Evolutionary conservation across 108 stramenopile genomes (phyloP).

Genomic region (Pseudonitzschia multiseries): DNA sequence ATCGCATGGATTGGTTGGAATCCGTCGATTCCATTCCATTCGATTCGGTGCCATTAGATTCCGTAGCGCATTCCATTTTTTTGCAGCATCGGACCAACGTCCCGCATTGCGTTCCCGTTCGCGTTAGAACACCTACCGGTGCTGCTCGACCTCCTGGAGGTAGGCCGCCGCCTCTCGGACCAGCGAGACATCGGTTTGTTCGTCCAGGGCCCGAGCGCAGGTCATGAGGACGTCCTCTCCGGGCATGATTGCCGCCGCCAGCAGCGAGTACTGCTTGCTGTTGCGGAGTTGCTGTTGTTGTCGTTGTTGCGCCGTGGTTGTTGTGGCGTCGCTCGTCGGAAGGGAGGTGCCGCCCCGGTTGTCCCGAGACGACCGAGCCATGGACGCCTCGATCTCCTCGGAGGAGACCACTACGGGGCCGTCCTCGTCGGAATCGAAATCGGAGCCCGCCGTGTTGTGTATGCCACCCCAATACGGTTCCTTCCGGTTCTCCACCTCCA

Average conservation of each 20-base stretch:
- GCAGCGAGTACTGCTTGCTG: slow-evolving; percentile 56
- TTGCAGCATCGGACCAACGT: too few relatives aligned
- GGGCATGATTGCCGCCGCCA: slow-evolving; percentile 67
- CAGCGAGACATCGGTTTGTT: slow-evolving; percentile 69
- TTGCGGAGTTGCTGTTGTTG: slow-evolving; percentile 12
- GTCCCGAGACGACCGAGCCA: slow-evolving; percentile 43
- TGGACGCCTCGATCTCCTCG: slow-evolving; percentile 62
- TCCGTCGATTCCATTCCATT: too few relatives aligned
- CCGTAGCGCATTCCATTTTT: too few relatives aligned
- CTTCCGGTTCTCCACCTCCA: background rate
- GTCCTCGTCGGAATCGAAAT: slow-evolving; percentile 19
- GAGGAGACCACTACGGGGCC: slow-evolving; percentile 68
- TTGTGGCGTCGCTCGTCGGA: background rate
- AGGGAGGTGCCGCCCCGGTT: background rate
- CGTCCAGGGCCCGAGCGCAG: slow-evolving; percentile 77
- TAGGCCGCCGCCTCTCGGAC: slow-evolving; percentile 89
- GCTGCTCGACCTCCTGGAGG: slow-evolving; percentile 69
- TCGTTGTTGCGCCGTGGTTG: background rate
- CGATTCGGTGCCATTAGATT: too few relatives aligned
- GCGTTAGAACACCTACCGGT: background rate
- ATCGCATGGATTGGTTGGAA: too few relatives aligned
- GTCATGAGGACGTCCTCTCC: slow-evolving; percentile 87
- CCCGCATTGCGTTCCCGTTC: background rate
- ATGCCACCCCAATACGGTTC: background rate
- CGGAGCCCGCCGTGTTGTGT: background rate